A percentile compares a stretch with the other conserved stretches of the same genome.
These are phyloP conservation scores for Arthrinium puccinioides DNA, from an alignment of 2,329 filamentous ascomycete species.

Conservation along the genomic window DNA sequence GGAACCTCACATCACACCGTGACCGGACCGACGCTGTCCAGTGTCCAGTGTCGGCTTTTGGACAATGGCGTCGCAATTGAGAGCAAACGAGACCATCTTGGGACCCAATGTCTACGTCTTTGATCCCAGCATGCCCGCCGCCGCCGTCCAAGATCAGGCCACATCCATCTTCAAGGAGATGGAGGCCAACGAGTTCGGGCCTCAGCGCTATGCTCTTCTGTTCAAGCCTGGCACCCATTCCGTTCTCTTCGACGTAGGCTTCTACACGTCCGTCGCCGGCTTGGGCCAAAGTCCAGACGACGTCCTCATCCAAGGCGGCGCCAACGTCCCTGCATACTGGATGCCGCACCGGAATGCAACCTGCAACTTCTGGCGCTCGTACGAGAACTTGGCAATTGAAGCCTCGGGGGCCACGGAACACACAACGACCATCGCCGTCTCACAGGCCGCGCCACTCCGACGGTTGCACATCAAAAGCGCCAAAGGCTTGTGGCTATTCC, in stretches of 20 bases:
- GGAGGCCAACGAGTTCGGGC: constrained; percentile 25
- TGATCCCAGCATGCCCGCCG: constrained; percentile 19
- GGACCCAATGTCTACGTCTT: constrained; percentile 25
- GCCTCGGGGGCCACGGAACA: constrained; percentile 22
- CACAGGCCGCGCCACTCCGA: constrained; percentile 22
- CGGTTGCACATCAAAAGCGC: constrained; percentile 22
- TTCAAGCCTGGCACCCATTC: constrained; percentile 23
- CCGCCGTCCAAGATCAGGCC: constrained; percentile 19
- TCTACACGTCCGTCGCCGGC: constrained; percentile 24
- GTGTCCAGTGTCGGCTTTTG: too few relatives aligned
- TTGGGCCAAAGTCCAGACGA: constrained; percentile 21
- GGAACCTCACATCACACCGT: too few relatives aligned
- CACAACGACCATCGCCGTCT: constrained; percentile 25
- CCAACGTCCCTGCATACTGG: constrained; percentile 25
- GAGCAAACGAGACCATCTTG: constrained; percentile 21
- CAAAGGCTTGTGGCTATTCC: constrained; percentile 24
- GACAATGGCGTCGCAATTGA: too few relatives aligned
- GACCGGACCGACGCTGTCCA: too few relatives aligned
- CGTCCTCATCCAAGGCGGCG: constrained; percentile 23
- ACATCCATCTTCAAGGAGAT: constrained; percentile 22
- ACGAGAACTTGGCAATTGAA: constrained; percentile 24
- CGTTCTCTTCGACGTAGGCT: constrained; percentile 24
- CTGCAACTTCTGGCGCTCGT: constrained; percentile 25
- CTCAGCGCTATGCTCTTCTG: constrained; percentile 22
- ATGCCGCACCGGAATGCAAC: constrained; percentile 26